Evolutionary conservation across 768 basidiomycete genomes (phyloP).

Genomic region (Kwoniella europaea): DNA sequence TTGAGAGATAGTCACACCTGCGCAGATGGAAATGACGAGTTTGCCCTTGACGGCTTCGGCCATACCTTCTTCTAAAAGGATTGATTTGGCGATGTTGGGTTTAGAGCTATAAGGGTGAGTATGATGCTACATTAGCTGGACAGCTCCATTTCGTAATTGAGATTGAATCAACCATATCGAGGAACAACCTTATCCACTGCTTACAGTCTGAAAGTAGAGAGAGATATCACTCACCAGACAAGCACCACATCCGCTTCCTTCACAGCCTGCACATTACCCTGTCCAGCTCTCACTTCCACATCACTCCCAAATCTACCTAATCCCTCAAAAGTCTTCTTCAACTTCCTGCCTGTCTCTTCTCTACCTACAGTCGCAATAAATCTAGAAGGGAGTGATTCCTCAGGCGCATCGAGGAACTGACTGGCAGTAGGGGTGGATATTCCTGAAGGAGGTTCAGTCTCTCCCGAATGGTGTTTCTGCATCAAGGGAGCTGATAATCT

Average conservation of each 20-base stretch:
- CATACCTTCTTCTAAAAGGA: constrained; percentile 77
- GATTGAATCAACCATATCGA: too few relatives aligned
- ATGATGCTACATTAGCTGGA: not conserved
- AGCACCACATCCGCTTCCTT: constrained; percentile 80
- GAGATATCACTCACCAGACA: constrained; percentile 69
- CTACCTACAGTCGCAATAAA: constrained; percentile 89
- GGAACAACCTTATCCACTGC: not conserved
- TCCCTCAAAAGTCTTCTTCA: constrained; percentile 67
- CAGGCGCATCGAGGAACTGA: constrained; percentile 58
- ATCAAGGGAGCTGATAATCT: constrained; percentile 62
- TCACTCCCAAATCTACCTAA: constrained; percentile 67
- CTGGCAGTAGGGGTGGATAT: constrained; percentile 70
- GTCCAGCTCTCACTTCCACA: constrained; percentile 72
- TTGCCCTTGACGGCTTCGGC: constrained; percentile 83
- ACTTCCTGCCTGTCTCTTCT: constrained; percentile 71
- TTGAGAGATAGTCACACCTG: constrained; percentile 90
- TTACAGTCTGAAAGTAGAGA: not conserved
- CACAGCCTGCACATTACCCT: constrained; percentile 71
- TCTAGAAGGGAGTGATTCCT: constrained; percentile 73
- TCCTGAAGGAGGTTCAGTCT: constrained; percentile 61
- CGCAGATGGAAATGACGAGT: constrained; percentile 92
- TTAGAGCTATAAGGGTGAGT: constrained; percentile 72
- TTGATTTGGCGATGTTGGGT: constrained; percentile 78
- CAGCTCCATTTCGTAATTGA: too few relatives aligned
- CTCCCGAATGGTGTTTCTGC: constrained; percentile 14